phyloP scores from a whole-genome alignment of 345 rosid genomes.

The Citrus cavaleriei region DNA sequence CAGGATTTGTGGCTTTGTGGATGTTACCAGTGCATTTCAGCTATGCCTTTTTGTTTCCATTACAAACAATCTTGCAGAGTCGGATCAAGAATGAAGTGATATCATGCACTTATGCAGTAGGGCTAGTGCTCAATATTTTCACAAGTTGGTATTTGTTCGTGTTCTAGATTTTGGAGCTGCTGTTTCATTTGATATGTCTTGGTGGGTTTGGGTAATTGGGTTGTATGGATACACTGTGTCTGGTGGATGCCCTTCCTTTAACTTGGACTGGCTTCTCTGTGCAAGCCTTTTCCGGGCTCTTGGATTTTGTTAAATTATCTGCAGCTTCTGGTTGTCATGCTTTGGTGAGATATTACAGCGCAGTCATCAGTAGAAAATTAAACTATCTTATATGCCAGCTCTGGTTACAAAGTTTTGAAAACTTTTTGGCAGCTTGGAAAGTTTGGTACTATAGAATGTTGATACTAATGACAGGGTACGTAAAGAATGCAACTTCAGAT shows the following conservation, averaged over 20 bases:
- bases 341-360: constrained; percentile 34
- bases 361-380: no score
- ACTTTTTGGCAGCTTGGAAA: no score
- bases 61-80: constrained; percentile 45
- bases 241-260: constrained; percentile 44
- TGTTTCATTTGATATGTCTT: constrained; percentile 47
- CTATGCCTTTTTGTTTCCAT: constrained; percentile 48
- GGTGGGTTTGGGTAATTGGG: constrained; percentile 54
- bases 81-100: constrained; percentile 49
- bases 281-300: constrained; percentile 51
- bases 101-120: constrained; percentile 32
- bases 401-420: no score
- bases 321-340: constrained; percentile 71
- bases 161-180: constrained; percentile 43
- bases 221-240: constrained; percentile 20
- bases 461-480: no score
- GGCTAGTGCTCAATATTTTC: constrained; percentile 37
- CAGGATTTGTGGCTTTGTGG: constrained; percentile 45
- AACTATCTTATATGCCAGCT: no score
- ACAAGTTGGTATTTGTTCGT: constrained; percentile 46
- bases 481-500: no score
- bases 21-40: constrained; percentile 62
- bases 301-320: constrained; percentile 58
- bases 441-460: no score
- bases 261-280: constrained; percentile 62